Percentiles rank a stretch among this genome's conserved stretches.
phyloP scores from a whole-genome alignment of 768 basidiomycete species.

The Tulasnella sp. region DNA sequence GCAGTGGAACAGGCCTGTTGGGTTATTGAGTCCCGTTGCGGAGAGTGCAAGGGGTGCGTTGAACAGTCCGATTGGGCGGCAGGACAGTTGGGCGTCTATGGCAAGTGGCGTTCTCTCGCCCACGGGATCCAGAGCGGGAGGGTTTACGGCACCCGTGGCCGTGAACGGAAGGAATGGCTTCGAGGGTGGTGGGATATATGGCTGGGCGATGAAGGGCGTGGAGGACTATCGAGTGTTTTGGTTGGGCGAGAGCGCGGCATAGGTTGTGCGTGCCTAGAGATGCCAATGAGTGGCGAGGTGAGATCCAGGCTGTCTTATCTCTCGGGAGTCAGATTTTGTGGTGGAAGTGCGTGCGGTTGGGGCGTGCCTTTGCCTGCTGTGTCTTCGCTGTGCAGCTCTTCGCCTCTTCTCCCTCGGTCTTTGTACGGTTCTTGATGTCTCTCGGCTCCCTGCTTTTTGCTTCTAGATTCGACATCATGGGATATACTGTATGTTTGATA shows the following conservation, averaged over 20 bases:
- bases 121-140: background rate
- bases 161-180: conserved; percentile 24
- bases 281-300: no score
- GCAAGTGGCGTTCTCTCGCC: background rate
- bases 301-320: no score
- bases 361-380: no score
- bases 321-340: no score
- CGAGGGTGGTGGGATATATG: conserved; percentile 58
- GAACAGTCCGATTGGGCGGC: background rate
- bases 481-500: no score
- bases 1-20: conserved; percentile 32
- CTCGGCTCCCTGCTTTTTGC: no score
- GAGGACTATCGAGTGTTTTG: conserved; percentile 76
- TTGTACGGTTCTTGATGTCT: no score
- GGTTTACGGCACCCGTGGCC: conserved; percentile 7
- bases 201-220: conserved; percentile 59
- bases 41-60: background rate
- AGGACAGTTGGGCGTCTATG: background rate
- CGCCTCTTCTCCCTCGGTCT: no score
- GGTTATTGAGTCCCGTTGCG: background rate
- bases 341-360: no score
- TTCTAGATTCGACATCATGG: no score
- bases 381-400: no score
- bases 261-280: no score
- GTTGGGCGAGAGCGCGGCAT: conserved; percentile 40